Evolutionary conservation across 192 early-diverging fungal genomes (phyloP), one percentile per base, ranked within the genome.

Genomic region (Lobosporangium transversale): DNA sequence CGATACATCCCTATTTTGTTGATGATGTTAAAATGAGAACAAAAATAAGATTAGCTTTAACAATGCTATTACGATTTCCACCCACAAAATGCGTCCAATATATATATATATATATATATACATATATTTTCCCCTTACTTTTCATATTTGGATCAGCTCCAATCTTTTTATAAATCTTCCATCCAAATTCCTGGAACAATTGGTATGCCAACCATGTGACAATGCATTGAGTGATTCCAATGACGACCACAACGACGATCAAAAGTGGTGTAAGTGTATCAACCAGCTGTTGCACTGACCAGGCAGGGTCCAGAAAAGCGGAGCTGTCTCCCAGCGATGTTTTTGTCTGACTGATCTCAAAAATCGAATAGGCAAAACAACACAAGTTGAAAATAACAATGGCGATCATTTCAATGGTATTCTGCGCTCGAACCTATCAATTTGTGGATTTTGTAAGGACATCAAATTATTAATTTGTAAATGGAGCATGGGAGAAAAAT

Each of bases 341-440:
- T 54, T 56, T 75, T 42, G 88, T 83, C 62, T 91, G 88, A 45
- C 65, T 69, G 58, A 87, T 85, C 61, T 93, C 90, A 55, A 93
- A 93, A 11, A 90, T 78, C 23, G 85, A 79, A 75, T 93, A 93
- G 32, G 75, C 75, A 35, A 89, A 87, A 23, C 86, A 86, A 68
- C 83, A 87, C 3, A 84, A 21, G 68, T 92, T 89, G 81, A 92
- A 92, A n/a, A 86, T 50, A 10, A 91, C 75, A 42, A 90, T 87
- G 1, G 79, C 87, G 53, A 90, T 84, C 47, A 91, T 85, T 62
- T 93, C 90, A 52, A 93, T 92, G 18, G 89, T 91, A 63, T 93
- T 93, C 78, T 91, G 81, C 14, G 86, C 79, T 20, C 79, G 86
- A 8, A 91, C 80, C 90, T 92, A 79, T n/a, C 53, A 33, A 40